These are phyloP conservation scores for Simplicillium aogashimaense DNA, from an alignment of 2,329 filamentous ascomycete species.

Conservation along the genomic window DNA sequence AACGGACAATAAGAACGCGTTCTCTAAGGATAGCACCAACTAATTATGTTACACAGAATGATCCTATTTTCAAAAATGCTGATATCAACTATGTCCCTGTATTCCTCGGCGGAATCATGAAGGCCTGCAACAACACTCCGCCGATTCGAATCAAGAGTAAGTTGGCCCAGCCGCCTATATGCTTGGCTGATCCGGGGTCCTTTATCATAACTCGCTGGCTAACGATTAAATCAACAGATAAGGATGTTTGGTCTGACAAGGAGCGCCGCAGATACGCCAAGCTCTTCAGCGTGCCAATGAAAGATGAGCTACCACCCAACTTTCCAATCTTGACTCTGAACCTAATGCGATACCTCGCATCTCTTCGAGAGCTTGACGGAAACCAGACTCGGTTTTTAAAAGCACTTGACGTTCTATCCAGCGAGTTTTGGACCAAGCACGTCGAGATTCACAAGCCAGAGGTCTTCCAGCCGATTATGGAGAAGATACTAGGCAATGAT, in stretches of 20 bases:
- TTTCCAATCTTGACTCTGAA: constrained; percentile 25
- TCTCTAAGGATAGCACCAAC: too few relatives aligned
- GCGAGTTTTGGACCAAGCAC: constrained; percentile 21
- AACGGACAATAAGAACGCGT: not conserved
- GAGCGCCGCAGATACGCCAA: constrained; percentile 22
- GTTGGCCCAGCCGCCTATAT: constrained; percentile 3
- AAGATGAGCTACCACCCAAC: constrained; percentile 15
- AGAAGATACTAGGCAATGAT: constrained; percentile 13
- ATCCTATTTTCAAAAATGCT: constrained; percentile 17
- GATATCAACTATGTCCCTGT: constrained; percentile 25
- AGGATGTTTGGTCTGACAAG: constrained; percentile 23
- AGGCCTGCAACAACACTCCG: constrained; percentile 23
- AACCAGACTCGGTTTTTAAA: constrained; percentile 12
- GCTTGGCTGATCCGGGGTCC: not conserved
- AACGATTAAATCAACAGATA: constrained; percentile 15
- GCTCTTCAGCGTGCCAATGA: constrained; percentile 23
- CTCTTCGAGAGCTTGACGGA: constrained; percentile 12
- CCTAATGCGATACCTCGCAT: constrained; percentile 23
- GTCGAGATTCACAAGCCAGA: constrained; percentile 15
- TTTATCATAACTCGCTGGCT: not conserved
- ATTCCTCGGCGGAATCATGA: constrained; percentile 26
- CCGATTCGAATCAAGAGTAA: constrained; percentile 26
- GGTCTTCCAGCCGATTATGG: constrained; percentile 16
- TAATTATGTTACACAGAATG: constrained; percentile 12
- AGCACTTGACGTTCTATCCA: constrained; percentile 21